Conservation (phyloP, 2,329 filamentous ascomycete genomes). For the Trichoderma guizhouense region DNA sequence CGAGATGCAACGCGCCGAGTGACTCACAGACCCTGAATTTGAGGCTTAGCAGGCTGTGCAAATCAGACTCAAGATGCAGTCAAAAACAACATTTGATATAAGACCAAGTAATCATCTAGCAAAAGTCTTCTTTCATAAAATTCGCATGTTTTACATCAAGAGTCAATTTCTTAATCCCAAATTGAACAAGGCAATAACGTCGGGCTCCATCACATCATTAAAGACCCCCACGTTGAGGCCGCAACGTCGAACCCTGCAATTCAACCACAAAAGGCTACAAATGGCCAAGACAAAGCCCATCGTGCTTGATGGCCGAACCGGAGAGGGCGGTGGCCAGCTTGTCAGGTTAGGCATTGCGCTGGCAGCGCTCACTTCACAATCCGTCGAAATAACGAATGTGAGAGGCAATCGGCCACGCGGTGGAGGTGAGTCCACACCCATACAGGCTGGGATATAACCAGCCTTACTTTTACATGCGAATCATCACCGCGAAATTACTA, state of each 20-base stretch:
- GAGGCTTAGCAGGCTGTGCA: constrained; percentile 13
- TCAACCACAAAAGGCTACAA: background rate
- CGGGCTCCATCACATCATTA: background rate
- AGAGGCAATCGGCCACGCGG: constrained; percentile 48
- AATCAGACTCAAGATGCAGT: background rate
- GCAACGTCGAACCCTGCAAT: background rate
- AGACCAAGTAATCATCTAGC: background rate
- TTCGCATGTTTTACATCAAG: background rate
- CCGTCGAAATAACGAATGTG: constrained; percentile 53
- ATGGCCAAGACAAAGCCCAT: constrained; percentile 34
- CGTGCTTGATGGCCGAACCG: constrained; percentile 53
- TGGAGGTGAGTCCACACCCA: constrained; percentile 27
- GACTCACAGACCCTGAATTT: background rate
- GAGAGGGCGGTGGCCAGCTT: constrained; percentile 61
- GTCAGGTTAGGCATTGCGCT: constrained; percentile 55
- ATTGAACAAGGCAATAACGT: background rate
- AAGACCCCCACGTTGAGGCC: background rate
- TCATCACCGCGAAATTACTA: background rate
- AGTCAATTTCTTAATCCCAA: background rate
- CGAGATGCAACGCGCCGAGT: background rate
- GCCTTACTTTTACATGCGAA: background rate
- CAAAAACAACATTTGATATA: background rate
- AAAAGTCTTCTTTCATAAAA: background rate
- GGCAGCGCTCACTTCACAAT: constrained; percentile 52
- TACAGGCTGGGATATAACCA: background rate